A percentile compares a stretch with the other conserved stretches of the same genome.
Conservation (phyloP, 495 filamentous ascomycete species). For the Penicillium turbatum region DNA sequence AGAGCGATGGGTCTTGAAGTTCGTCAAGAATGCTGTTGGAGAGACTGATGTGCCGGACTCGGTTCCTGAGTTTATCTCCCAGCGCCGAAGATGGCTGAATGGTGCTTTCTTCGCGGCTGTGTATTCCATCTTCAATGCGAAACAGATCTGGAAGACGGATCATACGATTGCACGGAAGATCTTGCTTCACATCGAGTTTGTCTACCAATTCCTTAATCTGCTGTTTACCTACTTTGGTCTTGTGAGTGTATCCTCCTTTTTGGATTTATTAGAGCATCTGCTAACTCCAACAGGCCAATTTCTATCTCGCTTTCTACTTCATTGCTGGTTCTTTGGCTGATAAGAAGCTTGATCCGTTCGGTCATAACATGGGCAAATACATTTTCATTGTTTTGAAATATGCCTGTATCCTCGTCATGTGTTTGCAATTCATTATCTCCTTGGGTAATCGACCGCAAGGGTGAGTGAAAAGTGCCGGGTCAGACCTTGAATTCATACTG, state of each 20-base stretch:
- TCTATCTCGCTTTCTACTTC: constrained; percentile 98
- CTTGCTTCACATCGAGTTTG: constrained; percentile 89
- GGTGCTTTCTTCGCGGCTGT: constrained; percentile 98
- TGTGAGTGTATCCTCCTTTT: constrained; percentile 31
- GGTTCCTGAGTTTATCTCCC: constrained; percentile 86
- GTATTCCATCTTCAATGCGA: constrained; percentile 93
- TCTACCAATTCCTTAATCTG: constrained; percentile 88
- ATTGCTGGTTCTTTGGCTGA: constrained; percentile 92
- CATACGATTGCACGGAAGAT: constrained; percentile 86
- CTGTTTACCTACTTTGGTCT: constrained; percentile 97
- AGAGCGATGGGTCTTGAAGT: constrained; percentile 96
- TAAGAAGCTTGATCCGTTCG: constrained; percentile 78
- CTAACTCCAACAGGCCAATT: constrained; percentile 65
- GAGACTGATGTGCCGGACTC: constrained; percentile 90
- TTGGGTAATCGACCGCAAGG: constrained; percentile 98
- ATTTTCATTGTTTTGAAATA: constrained; percentile 88
- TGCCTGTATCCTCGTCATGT: constrained; percentile 78
- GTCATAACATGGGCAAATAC: constrained; percentile 72
- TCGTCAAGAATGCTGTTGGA: constrained; percentile 90
- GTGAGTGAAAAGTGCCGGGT: constrained; percentile 29
- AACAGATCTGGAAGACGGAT: constrained; percentile 90
- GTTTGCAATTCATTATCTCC: constrained; percentile 94
- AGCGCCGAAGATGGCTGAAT: constrained; percentile 94
- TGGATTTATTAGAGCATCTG: background rate
- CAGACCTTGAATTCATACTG: background rate